Percentiles rank a stretch among this genome's conserved stretches.
These are phyloP conservation scores for Diutina scorzettiae DNA, from an alignment of 1,139 yeast species.

Conservation along the genomic window DNA sequence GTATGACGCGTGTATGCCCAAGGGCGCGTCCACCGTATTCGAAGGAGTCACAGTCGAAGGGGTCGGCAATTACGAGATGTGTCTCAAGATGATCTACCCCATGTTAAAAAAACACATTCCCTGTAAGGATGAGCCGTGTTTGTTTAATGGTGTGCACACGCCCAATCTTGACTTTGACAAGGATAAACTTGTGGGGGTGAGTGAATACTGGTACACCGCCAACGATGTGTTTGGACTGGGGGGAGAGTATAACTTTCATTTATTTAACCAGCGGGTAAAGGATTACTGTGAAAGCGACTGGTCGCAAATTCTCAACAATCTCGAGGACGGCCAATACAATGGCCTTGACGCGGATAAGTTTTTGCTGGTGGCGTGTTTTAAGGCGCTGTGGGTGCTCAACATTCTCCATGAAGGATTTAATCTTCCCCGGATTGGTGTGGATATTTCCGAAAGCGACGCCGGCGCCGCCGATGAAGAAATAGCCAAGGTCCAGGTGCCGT, in stretches of 20 bases:
- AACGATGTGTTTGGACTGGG: slow-evolving; percentile 71
- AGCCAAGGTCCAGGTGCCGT: slow-evolving; percentile 24
- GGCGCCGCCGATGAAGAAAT: slow-evolving; percentile 13
- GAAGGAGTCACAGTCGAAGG: slow-evolving; percentile 47
- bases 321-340: slow-evolving; percentile 40
- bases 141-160: slow-evolving; percentile 73
- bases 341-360: slow-evolving; percentile 26
- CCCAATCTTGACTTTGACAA: slow-evolving; percentile 59
- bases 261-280: slow-evolving; percentile 47
- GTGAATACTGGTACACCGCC: slow-evolving; percentile 82
- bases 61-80: slow-evolving; percentile 56
- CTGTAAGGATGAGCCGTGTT: slow-evolving; percentile 61
- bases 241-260: slow-evolving; percentile 57
- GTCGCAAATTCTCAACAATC: slow-evolving; percentile 37
- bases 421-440: slow-evolving; percentile 51
- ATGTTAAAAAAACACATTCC: slow-evolving; percentile 59
- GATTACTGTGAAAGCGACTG: slow-evolving; percentile 59
- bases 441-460: slow-evolving; percentile 16
- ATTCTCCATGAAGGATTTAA: slow-evolving; percentile 71
- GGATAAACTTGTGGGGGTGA: slow-evolving; percentile 66
- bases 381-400: slow-evolving; percentile 73
- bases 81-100: slow-evolving; percentile 60
- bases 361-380: slow-evolving; percentile 61
- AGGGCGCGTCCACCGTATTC: slow-evolving; percentile 28
- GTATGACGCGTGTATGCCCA: slow-evolving; percentile 63